Conservation (phyloP, 371 early-diverging fungal species). For the Syncephalastrum racemosum region DNA sequence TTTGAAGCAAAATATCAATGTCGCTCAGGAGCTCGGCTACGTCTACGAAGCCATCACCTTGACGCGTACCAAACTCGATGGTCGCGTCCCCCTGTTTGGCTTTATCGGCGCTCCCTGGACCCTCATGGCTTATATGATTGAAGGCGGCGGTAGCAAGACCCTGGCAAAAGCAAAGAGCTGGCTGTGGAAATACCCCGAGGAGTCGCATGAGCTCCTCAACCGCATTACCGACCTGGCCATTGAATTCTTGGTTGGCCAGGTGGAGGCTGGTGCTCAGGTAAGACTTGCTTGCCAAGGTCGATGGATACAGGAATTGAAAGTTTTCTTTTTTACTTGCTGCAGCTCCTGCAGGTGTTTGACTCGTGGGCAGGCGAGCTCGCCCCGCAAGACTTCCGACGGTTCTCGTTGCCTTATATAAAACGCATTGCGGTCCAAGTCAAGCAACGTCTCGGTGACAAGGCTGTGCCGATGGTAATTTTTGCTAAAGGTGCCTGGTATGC, state of each 20-base stretch:
- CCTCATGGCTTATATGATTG: slow-evolving; percentile 97
- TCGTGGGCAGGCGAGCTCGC: slow-evolving; percentile 94
- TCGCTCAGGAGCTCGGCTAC: slow-evolving; percentile 76
- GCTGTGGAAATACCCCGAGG: slow-evolving; percentile 84
- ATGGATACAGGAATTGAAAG: not conserved
- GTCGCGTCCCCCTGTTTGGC: slow-evolving; percentile 92
- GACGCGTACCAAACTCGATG: slow-evolving; percentile 82
- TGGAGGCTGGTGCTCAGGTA: slow-evolving; percentile 97
- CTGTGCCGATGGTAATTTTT: slow-evolving; percentile 90
- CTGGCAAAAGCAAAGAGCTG: slow-evolving; percentile 87
- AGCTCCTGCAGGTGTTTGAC: slow-evolving; percentile 96
- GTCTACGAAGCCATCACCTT: slow-evolving; percentile 96
- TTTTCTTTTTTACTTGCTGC: slow-evolving; percentile 2
- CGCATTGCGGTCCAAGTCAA: slow-evolving; percentile 82
- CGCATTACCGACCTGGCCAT: slow-evolving; percentile 83
- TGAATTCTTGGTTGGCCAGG: slow-evolving; percentile 89
- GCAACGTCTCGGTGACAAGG: slow-evolving; percentile 45
- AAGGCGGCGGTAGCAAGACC: slow-evolving; percentile 96
- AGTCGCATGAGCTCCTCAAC: slow-evolving; percentile 75
- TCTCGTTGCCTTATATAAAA: slow-evolving; percentile 85
- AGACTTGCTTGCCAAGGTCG: not conserved
- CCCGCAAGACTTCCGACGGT: slow-evolving; percentile 78
- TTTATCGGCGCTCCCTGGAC: slow-evolving; percentile 99
- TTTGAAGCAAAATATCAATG: slow-evolving; percentile 67
- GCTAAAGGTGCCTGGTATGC: slow-evolving; percentile 92